Conservation (phyloP, 805 yeast species). For the Pichia exigua region DNA sequence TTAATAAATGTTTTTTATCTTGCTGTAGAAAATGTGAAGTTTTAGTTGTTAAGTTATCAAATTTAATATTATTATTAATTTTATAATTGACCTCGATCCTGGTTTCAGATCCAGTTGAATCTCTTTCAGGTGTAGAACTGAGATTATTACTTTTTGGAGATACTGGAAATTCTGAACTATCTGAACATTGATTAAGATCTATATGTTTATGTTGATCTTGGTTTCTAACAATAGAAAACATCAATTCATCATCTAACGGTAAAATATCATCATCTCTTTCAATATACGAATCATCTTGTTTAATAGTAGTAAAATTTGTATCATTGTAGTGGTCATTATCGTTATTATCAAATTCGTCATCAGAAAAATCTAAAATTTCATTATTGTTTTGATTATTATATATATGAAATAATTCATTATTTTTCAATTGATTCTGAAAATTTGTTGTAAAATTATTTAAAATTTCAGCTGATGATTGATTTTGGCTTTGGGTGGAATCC, state of each 20-base stretch:
- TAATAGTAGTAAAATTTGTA: not conserved
- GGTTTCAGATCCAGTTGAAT: no score
- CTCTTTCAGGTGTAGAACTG: not conserved
- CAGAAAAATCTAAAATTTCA: not conserved
- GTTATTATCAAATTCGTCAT: constrained; percentile 5
- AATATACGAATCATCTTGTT: not conserved
- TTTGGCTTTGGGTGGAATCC: not conserved
- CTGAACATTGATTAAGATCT: not conserved
- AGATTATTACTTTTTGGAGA: no score
- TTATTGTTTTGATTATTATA: not conserved
- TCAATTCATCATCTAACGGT: constrained; percentile 13
- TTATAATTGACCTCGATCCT: no score
- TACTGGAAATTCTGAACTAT: not conserved
- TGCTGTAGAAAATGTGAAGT: not conserved
- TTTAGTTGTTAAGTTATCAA: no score
- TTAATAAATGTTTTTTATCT: not conserved
- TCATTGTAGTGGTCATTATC: not conserved
- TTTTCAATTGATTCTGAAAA: constrained; percentile 2
- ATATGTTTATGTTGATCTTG: not conserved
- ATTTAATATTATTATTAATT: no score
- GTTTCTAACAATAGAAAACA: not conserved
- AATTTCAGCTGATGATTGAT: not conserved
- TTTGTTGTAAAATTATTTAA: not conserved
- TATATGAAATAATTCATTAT: not conserved
- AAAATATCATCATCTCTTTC: constrained; percentile 1